phyloP scores from a whole-genome alignment of 2,329 filamentous ascomycete genomes.

The Neocatenulostroma microsporum region DNA sequence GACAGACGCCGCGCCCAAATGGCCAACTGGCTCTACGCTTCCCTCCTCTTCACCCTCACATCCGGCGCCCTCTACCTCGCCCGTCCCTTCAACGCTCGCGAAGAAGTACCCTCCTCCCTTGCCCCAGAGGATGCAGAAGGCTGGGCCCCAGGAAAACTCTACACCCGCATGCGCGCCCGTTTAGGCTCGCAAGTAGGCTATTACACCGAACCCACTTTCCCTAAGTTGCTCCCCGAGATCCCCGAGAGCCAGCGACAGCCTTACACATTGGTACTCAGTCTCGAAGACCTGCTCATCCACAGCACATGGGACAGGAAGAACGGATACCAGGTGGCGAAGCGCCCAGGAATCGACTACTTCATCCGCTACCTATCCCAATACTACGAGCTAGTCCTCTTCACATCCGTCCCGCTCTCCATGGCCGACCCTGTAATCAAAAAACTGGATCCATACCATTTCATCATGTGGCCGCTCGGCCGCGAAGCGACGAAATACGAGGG shows the following conservation, averaged over 20 bases:
- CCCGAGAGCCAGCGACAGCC: constrained; percentile 73
- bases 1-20: constrained; percentile 72
- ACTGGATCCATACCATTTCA: constrained; percentile 88
- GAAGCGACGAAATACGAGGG: constrained; percentile 97
- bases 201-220: constrained; percentile 92
- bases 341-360: constrained; percentile 95
- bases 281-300: constrained; percentile 91
- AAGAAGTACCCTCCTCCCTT: constrained; percentile 53
- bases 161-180: constrained; percentile 68
- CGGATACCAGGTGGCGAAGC: constrained; percentile 91
- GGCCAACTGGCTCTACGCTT: constrained; percentile 65
- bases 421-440: constrained; percentile 86
- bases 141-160: constrained; percentile 69
- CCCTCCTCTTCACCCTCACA: constrained; percentile 50
- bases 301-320: constrained; percentile 91
- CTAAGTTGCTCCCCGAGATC: constrained; percentile 78
- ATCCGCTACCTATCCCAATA: constrained; percentile 94
- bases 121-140: constrained; percentile 65
- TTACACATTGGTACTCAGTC: constrained; percentile 83
- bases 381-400: constrained; percentile 96
- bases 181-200: constrained; percentile 71
- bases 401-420: constrained; percentile 72
- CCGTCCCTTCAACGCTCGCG: constrained; percentile 72
- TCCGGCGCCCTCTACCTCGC: constrained; percentile 66
- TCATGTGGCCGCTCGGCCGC: constrained; percentile 88